These are phyloP conservation scores for Tetraselmis striata DNA, from an alignment of 139 green algal genomes.

Conservation along the genomic window DNA sequence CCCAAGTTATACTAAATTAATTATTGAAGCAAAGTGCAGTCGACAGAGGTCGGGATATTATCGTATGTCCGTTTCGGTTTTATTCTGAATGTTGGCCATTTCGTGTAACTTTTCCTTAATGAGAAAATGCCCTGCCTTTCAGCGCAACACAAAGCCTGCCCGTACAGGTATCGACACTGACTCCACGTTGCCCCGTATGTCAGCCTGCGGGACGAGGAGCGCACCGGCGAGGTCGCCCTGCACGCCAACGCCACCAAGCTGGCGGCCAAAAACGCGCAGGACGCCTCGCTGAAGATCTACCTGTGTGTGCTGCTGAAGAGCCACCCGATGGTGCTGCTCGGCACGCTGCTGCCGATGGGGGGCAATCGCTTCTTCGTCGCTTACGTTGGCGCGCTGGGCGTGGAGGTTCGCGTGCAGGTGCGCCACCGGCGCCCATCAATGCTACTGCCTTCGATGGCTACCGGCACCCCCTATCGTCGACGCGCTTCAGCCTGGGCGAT, in stretches of 20 bases:
- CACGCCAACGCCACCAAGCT: slow-evolving; percentile 38
- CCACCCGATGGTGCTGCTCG: slow-evolving; percentile 37
- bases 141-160: too few relatives aligned
- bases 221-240: slow-evolving; percentile 7
- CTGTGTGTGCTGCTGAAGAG: slow-evolving; percentile 64
- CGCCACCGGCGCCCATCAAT: slow-evolving; percentile 1
- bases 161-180: too few relatives aligned
- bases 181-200: too few relatives aligned
- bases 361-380: slow-evolving; percentile 64
- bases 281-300: slow-evolving; percentile 65
- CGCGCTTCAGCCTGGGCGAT: background rate
- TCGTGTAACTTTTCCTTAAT: background rate
- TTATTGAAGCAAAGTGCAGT: too few relatives aligned
- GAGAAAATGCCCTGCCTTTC: too few relatives aligned
- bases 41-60: too few relatives aligned
- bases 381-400: slow-evolving; percentile 68
- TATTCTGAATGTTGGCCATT: too few relatives aligned
- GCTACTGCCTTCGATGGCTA: too few relatives aligned
- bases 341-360: slow-evolving; percentile 51
- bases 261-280: slow-evolving; percentile 40
- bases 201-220: background rate
- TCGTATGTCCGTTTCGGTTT: too few relatives aligned
- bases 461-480: slow-evolving; percentile 3
- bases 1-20: too few relatives aligned
- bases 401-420: slow-evolving; percentile 47